These are phyloP conservation scores for Entoloma clypeatum DNA, from an alignment of 1,284 basidiomycete species.

Conservation along the genomic window DNA sequence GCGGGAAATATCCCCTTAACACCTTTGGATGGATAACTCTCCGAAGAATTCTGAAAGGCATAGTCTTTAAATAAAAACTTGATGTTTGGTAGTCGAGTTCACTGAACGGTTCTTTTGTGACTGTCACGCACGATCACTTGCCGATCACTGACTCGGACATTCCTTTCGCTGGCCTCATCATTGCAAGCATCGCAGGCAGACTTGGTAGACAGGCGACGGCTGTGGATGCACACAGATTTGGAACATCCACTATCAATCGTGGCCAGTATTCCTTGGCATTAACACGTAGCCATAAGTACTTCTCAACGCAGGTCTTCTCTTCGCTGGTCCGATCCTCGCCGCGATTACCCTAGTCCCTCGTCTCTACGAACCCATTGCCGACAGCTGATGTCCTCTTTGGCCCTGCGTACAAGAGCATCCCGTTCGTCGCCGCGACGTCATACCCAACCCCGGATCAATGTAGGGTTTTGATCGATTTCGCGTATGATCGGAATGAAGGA, in stretches of 20 bases:
- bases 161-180: conserved; percentile 8
- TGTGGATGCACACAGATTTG: conserved; percentile 81
- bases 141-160: no score
- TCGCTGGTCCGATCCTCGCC: conserved; percentile 79
- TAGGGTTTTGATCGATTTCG: no score
- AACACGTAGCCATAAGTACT: conserved; percentile 95
- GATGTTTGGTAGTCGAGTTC: no score
- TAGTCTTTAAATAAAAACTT: no score
- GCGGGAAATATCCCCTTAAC: no score
- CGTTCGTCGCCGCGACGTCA: conserved; percentile 87
- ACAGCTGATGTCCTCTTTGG: conserved; percentile 92
- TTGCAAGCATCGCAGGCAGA: conserved; percentile 31
- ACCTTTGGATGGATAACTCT: no score
- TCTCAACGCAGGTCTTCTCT: conserved; percentile 91
- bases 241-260: conserved; percentile 89
- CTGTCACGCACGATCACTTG: no score
- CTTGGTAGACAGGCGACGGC: conserved; percentile 43
- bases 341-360: conserved; percentile 52
- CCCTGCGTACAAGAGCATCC: conserved; percentile 98
- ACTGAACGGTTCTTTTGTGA: no score
- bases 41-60: no score
- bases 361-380: conserved; percentile 45
- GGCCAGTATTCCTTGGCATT: conserved; percentile 60
- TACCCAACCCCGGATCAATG: conserved; percentile 59
- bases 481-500: conserved; percentile 93